A percentile compares a stretch with the other conserved stretches of the same genome.
Evolutionary conservation across 176 grass and related monocot genomes (phyloP).

Genomic region (Triticum urartu): DNA sequence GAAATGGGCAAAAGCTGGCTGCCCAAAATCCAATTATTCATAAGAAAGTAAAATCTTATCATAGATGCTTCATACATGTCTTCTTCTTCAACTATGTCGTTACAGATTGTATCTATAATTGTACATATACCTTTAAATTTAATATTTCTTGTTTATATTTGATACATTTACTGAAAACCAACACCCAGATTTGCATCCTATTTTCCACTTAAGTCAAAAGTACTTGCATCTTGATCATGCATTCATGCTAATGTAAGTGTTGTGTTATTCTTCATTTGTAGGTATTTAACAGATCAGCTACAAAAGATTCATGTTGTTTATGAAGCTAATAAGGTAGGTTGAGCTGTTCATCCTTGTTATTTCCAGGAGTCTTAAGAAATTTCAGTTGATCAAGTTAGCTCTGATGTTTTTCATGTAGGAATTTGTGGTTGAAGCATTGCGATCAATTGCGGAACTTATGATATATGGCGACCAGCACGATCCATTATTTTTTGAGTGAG

Average conservation of each 20-base stretch:
- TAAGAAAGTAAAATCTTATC: not conserved
- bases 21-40: not conserved
- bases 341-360: slow-evolving; percentile 19
- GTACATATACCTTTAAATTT: not conserved
- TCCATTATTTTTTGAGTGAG: slow-evolving; percentile 93
- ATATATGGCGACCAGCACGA: slow-evolving; percentile 97
- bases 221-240: slow-evolving; percentile 8
- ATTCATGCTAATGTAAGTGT: not conserved
- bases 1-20: not conserved
- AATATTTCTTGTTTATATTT: not conserved
- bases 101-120: not conserved
- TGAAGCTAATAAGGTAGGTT: slow-evolving; percentile 83
- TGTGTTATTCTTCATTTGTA: slow-evolving; percentile 20
- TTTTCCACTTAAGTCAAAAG: not conserved
- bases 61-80: not conserved
- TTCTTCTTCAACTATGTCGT: not conserved
- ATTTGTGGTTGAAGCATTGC: slow-evolving; percentile 95
- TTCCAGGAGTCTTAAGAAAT: not conserved
- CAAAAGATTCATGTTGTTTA: slow-evolving; percentile 87
- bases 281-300: slow-evolving; percentile 96
- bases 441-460: slow-evolving; percentile 93
- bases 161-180: not conserved
- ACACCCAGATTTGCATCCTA: not conserved
- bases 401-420: slow-evolving; percentile 57
- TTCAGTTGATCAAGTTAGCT: slow-evolving; percentile 27